A percentile compares a stretch with the other conserved stretches of the same genome.
phyloP scores from a whole-genome alignment of 495 filamentous ascomycete genomes.

The Wilcoxina mikolae region DNA sequence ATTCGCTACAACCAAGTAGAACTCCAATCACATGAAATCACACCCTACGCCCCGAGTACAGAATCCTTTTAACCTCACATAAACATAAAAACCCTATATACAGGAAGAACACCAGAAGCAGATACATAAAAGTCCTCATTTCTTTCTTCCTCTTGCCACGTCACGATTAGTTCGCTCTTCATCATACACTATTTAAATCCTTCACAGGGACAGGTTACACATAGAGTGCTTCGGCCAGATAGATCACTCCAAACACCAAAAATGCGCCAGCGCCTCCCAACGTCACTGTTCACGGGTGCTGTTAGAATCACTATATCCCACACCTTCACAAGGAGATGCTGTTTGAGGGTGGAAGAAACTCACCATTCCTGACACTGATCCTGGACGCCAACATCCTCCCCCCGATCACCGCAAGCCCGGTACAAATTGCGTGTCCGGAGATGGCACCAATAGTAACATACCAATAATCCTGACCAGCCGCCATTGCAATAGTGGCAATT shows the following conservation, averaged over 20 bases:
- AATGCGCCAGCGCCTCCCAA: slow-evolving; percentile 89
- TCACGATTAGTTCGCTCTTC: no score
- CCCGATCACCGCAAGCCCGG: slow-evolving; percentile 81
- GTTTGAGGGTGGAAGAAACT: slow-evolving; percentile 33
- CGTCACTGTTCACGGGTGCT: slow-evolving; percentile 47
- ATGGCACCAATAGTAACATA: slow-evolving; percentile 91
- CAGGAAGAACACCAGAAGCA: no score
- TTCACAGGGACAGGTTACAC: slow-evolving; percentile 26
- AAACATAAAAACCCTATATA: no score
- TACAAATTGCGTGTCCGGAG: slow-evolving; percentile 75
- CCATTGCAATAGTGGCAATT: slow-evolving; percentile 98
- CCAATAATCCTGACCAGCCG: slow-evolving; percentile 96
- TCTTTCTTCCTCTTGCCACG: no score
- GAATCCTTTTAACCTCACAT: no score
- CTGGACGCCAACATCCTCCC: slow-evolving; percentile 81
- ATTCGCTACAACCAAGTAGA: no score
- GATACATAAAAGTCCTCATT: no score
- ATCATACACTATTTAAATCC: no score
- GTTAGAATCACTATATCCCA: not conserved
- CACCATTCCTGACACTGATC: slow-evolving; percentile 94
- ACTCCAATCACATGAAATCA: no score
- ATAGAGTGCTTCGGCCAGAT: slow-evolving; percentile 67
- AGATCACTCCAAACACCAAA: slow-evolving; percentile 79
- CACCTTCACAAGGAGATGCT: no score
- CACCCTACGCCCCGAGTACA: no score